Evolutionary conservation across 768 basidiomycete species (phyloP).

Genomic region (Amanita polypyramis): DNA sequence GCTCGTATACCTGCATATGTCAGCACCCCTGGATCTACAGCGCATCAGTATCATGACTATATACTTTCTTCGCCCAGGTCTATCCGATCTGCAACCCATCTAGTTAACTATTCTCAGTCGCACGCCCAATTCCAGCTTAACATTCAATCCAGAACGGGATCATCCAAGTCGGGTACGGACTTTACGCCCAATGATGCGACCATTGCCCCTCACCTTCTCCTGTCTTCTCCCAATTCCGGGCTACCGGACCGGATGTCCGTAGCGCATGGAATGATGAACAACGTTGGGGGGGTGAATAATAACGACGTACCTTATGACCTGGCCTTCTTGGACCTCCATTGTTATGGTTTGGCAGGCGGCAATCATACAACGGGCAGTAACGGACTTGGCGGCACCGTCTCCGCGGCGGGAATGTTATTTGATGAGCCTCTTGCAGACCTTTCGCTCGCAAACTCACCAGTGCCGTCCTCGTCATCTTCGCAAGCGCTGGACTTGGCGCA

Average conservation of each 20-base stretch:
- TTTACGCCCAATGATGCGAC: neutral
- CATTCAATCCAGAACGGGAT: neutral
- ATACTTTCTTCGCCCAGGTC: slow-evolving; percentile 10
- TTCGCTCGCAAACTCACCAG: neutral
- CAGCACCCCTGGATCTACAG: neutral
- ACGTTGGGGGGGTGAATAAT: slow-evolving; percentile 14
- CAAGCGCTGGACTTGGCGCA: slow-evolving; percentile 31
- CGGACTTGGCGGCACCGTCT: slow-evolving; percentile 11
- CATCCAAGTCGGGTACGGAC: neutral
- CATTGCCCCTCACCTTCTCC: slow-evolving; percentile 3
- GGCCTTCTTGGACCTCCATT: slow-evolving; percentile 68
- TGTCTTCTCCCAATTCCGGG: neutral
- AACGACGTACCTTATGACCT: slow-evolving; percentile 30
- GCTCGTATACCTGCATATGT: slow-evolving; percentile 22
- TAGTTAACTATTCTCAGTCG: neutral
- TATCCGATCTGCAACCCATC: neutral
- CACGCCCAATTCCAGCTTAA: neutral
- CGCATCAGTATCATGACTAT: slow-evolving; percentile 9
- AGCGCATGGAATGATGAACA: slow-evolving; percentile 13
- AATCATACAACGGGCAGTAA: slow-evolving; percentile 3
- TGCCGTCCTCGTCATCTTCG: slow-evolving; percentile 4
- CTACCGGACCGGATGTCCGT: neutral
- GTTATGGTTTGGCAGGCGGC: slow-evolving; percentile 25
- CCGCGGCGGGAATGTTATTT: slow-evolving; percentile 12
- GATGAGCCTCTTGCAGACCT: slow-evolving; percentile 6